These are phyloP conservation scores for Solanum sparsipilum DNA, from an alignment of 257 asterid genomes.

Conservation along the genomic window DNA sequence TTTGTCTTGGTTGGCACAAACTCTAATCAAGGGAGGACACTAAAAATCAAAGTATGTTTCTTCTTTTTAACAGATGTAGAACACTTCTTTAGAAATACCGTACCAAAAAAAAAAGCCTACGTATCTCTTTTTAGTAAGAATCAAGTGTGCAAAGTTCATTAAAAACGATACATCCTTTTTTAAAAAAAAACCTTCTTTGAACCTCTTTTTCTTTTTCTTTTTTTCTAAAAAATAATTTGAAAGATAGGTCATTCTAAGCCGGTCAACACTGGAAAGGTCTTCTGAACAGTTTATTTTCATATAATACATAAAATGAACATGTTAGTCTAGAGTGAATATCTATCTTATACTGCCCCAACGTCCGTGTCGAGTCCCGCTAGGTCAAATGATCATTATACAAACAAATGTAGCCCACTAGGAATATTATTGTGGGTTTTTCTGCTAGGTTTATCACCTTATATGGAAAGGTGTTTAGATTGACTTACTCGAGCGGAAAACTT, in stretches of 20 bases:
- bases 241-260: neutral
- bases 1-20: neutral
- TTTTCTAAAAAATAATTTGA: neutral
- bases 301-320: neutral
- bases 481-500: neutral
- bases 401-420: neutral
- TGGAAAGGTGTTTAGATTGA: neutral
- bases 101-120: neutral
- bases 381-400: neutral
- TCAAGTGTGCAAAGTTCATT: neutral
- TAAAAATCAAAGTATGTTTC: too few species aligned
- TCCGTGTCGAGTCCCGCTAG: neutral
- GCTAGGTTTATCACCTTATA: neutral
- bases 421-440: too few species aligned
- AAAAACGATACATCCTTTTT: neutral
- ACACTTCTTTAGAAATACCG: neutral
- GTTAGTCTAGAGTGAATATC: neutral
- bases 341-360: neutral
- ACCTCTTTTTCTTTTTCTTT: too few species aligned
- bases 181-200: neutral
- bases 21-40: neutral
- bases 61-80: neutral
- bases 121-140: neutral
- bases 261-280: neutral
- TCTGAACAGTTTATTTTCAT: neutral